Evolutionary conservation across 495 filamentous ascomycete species (phyloP), one percentile per base, ranked within the genome.

Genomic region (Articulospora tetracladia): DNA sequence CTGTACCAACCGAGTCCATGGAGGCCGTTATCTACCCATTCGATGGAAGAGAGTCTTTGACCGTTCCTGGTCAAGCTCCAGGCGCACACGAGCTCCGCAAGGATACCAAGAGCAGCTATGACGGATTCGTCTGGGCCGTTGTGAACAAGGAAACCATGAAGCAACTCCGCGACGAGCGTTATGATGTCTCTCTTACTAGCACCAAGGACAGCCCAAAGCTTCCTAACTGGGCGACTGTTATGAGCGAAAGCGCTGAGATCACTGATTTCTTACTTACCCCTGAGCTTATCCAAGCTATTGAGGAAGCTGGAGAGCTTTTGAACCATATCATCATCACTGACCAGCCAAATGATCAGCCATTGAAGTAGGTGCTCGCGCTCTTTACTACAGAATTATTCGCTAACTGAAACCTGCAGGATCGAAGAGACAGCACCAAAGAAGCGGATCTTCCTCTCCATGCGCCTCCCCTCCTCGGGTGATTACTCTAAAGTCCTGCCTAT

Each of bases 121-220:
- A 98, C 72, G 87, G 84, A 34, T 98, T 97, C 65, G 92, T 98
- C 61, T 98, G 86, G 83, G 95, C 92, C 28, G 73, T 98, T 64
- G 93, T 98, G 39, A 91, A 98, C 80, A 98, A 98, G 82, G 88
- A 91, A 68, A 72, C 81, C 70, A 97, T 98, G 93, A 90, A 88
- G 77, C 76, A 84, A 66, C 83, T 96, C 69, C 85, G 94, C 51
- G 88, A 95, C 32, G 94, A 96, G 55, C 87, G 95, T 65, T 98
- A 97, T 72, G 94, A 98, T 74, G 79, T 97, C 28, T 94, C 89
- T 25, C 84, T 98, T 55, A 97, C 94, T 23, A 85, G 82, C 64
- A 97, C 93, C 62, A 93, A 91, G 77, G 95, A 98, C 64, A 86
- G 93, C 73, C 66, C 85, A 25, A 96, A 93, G 77, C 83, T 98